phyloP scores from a whole-genome alignment of 495 filamentous ascomycete species.

The Penicillium canariense region DNA sequence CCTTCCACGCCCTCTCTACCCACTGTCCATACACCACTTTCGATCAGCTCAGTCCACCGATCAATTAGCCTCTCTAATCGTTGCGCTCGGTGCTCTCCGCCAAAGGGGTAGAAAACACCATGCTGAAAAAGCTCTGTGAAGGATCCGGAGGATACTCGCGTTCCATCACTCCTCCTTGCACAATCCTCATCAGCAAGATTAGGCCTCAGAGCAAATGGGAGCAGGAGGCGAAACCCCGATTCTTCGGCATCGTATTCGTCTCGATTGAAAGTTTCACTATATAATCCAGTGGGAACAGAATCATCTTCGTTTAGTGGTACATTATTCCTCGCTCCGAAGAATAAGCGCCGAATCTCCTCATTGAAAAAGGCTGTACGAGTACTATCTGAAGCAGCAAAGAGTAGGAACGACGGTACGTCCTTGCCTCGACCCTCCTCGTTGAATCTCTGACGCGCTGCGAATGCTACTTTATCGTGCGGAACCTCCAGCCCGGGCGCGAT shows the following conservation, averaged over 20 bases:
- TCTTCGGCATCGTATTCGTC: constrained; percentile 10
- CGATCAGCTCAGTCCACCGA: constrained; percentile 37
- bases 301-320: constrained; percentile 13
- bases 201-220: constrained; percentile 19
- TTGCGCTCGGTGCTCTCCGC: constrained; percentile 32
- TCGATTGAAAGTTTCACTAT: constrained; percentile 17
- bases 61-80: constrained; percentile 33
- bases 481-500: constrained; percentile 20
- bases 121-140: constrained; percentile 38
- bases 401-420: no score
- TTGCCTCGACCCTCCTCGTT: no score
- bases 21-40: constrained; percentile 40
- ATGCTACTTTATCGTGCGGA: constrained; percentile 19
- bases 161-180: constrained; percentile 34
- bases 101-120: constrained; percentile 35
- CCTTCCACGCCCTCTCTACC: constrained; percentile 38
- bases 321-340: neutral
- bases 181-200: constrained; percentile 5
- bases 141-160: constrained; percentile 14
- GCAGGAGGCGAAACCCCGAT: constrained; percentile 20
- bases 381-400: no score
- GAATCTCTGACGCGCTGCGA: constrained; percentile 24
- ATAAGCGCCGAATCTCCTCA: constrained; percentile 5
- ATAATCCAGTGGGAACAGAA: constrained; percentile 20
- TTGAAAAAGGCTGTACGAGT: no score